Base-by-base conservation (phyloP, 768 basidiomycete species). In the Butyriboletus loyo region DNA sequence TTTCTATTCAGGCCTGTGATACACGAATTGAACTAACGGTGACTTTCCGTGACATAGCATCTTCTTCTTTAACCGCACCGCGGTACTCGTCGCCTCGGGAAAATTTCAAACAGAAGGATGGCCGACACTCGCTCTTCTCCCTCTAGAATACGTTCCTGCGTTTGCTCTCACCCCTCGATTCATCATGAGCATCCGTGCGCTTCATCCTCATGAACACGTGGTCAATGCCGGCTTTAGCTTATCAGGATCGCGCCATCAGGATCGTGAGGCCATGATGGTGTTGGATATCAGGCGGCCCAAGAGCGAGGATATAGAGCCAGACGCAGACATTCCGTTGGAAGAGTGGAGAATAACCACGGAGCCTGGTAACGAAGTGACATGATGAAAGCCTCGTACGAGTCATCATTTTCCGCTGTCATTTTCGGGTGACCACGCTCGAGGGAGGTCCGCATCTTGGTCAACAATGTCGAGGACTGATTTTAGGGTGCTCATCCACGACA, bases 151-250 rank as follows among this genome's bases (percentile, higher is more conserved):
- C 10, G 21, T 55, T 19, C 56, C 48, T 4, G 40, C 43, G 15
- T 56, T 54, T 14, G 46, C 47, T 11, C 48, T 57, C 32, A 56
- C 54, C 1, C 54, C 54, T 47, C 48, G 57, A 30, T 56, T 58
- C 21, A 51, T 57, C 31, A 34, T 52, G 28, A 51, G 54, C 14
- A 28, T 56, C 13, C 55, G 41, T 17, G 27, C 27, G 8, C 34
- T 49, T 38, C 43, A 39, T 22, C 25, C 31, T 3, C 13, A 8
- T 10, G 50, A 58, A 28, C 9, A 1, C 11, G 45, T n/a, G 13
- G 39, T 37, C 5, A 36, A 47, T 17, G 2, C 17, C 13, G n/a
- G 19, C 9, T 36, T 40, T 28, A 24, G 19, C 5, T 17, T 28
- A 14, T 35, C 37, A 28, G 37, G 22, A 15, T 43, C 42, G 1